Conservation (phyloP, 345 rosid species). For the Populus deltoides region DNA sequence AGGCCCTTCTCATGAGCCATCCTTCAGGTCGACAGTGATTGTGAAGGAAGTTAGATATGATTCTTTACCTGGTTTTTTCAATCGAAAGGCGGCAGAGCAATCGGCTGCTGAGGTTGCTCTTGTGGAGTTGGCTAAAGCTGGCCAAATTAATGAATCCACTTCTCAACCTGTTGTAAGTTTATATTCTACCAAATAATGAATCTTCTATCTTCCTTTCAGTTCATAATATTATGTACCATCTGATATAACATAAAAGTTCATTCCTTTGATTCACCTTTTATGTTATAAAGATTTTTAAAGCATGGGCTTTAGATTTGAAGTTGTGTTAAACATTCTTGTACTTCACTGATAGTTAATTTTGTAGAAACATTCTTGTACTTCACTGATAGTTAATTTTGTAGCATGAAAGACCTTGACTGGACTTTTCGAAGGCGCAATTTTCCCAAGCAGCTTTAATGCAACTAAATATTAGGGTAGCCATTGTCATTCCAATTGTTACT, state of each 20-base stretch:
- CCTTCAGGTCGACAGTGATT: slow-evolving; percentile 63
- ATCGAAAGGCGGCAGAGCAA: slow-evolving; percentile 95
- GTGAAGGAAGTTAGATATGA: slow-evolving; percentile 62
- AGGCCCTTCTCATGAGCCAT: slow-evolving; percentile 88
- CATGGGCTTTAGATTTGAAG: background rate
- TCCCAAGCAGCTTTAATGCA: background rate
- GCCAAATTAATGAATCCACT: slow-evolving; percentile 47
- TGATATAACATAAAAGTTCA: background rate
- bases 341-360: background rate
- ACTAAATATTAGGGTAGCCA: background rate
- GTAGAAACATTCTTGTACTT: background rate
- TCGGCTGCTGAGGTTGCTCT: slow-evolving; percentile 97
- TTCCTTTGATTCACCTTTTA: background rate
- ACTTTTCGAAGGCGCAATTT: background rate
- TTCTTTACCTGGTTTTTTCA: slow-evolving; percentile 78
- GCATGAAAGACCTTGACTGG: background rate
- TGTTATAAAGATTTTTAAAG: background rate
- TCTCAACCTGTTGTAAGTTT: slow-evolving; percentile 77
- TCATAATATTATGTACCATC: background rate
- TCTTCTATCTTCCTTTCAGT: background rate
- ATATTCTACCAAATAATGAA: background rate
- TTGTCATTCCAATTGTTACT: background rate
- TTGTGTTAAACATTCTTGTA: too few relatives aligned
- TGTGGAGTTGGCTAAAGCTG: slow-evolving; percentile 55
- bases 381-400: background rate